Conservation (phyloP, 805 yeast genomes). For the Isabelozyma pseudorhagii region DNA sequence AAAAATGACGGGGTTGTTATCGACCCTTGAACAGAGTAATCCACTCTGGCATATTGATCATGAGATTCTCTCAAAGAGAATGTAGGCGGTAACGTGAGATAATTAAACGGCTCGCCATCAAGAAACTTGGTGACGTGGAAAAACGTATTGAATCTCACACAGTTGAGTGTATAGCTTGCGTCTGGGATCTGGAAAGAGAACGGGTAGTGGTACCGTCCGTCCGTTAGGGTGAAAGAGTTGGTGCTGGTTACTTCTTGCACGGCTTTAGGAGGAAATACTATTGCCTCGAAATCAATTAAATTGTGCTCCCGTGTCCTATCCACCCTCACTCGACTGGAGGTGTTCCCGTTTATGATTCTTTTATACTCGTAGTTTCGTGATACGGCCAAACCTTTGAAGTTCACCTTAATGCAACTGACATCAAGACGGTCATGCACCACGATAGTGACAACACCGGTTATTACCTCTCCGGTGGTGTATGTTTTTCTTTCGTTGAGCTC, state of each 20-base stretch:
- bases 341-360: too few species aligned
- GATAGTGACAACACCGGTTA: background rate
- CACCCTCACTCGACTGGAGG: background rate
- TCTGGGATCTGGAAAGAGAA: background rate
- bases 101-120: background rate
- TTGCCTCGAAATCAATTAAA: background rate
- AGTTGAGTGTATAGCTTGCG: background rate
- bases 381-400: background rate
- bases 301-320: background rate
- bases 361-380: background rate
- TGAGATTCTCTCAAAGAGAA: background rate
- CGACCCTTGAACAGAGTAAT: background rate
- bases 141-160: background rate
- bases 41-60: background rate
- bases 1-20: background rate
- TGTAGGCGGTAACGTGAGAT: background rate
- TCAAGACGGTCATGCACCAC: background rate
- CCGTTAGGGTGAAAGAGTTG: background rate
- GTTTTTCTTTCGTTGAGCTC: background rate
- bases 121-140: background rate
- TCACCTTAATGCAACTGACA: background rate
- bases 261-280: background rate
- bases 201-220: background rate
- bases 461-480: background rate
- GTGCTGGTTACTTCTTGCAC: background rate